These are phyloP conservation scores for Toxicodendron radicans DNA, from an alignment of 345 rosid species.

Conservation along the genomic window DNA sequence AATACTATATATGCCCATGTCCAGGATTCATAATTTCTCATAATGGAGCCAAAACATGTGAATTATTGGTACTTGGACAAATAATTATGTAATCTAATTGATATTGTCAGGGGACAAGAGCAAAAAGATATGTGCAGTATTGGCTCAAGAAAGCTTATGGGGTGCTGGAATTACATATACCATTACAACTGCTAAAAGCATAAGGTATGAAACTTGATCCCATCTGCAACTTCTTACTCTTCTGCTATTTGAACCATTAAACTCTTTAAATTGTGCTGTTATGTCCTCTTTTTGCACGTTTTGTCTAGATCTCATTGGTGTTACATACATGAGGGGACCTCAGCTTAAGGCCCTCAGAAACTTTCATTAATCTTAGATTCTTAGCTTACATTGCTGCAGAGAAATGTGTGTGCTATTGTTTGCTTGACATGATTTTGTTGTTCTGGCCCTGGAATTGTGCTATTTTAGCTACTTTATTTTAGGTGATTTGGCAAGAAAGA, in stretches of 20 bases:
- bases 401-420: background rate
- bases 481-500: no score
- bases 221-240: background rate
- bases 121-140: conserved; percentile 30
- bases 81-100: background rate
- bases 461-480: no score
- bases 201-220: conserved; percentile 35
- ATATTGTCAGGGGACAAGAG: conserved; percentile 39
- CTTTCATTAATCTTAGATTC: no score
- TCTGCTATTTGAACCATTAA: background rate
- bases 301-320: background rate
- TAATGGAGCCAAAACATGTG: conserved; percentile 2
- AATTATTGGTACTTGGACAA: background rate
- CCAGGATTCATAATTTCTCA: background rate
- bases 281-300: background rate
- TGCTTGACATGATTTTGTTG: background rate
- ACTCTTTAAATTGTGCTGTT: background rate
- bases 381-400: background rate
- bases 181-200: conserved; percentile 49
- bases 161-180: conserved; percentile 47
- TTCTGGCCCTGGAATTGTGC: background rate
- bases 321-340: background rate
- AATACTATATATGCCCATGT: background rate
- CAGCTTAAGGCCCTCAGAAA: background rate
- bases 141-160: conserved; percentile 40